Conservation (phyloP, 1,284 basidiomycete species). For the Ustilago bromivora region DNA sequence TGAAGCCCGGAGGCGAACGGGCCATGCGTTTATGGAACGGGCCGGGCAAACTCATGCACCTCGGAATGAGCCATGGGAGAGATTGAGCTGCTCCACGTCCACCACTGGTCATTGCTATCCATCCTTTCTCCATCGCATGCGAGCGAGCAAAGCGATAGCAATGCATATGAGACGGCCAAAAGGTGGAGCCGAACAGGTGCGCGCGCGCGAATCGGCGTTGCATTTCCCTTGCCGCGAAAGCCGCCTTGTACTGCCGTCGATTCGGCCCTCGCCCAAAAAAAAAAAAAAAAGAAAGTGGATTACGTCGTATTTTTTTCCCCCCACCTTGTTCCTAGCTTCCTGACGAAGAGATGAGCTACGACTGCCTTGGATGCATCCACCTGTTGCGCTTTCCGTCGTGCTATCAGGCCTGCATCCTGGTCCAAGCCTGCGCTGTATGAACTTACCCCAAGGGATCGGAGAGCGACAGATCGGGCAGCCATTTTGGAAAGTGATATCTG, state of each 20-base stretch:
- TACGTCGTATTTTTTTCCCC: neutral
- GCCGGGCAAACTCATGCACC: neutral
- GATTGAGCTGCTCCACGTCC: neutral
- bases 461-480: constrained; percentile 53
- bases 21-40: constrained; percentile 14
- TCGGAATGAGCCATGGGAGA: neutral
- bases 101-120: neutral
- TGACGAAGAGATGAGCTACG: too few relatives aligned
- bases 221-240: neutral
- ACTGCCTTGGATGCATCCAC: neutral
- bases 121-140: neutral
- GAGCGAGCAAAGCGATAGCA: neutral
- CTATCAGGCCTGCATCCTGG: neutral
- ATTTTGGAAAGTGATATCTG: constrained; percentile 12
- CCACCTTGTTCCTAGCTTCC: too few relatives aligned
- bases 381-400: neutral
- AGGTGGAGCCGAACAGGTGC: constrained; percentile 6
- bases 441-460: constrained; percentile 51
- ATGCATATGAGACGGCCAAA: neutral
- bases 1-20: constrained; percentile 26
- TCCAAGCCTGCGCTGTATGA: neutral
- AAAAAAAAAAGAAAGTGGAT: too few relatives aligned
- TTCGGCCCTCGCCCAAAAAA: too few relatives aligned
- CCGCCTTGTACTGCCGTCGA: neutral
- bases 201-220: neutral